Conservation (phyloP, 1,284 basidiomycete species). For the Puccinia sorghi region DNA sequence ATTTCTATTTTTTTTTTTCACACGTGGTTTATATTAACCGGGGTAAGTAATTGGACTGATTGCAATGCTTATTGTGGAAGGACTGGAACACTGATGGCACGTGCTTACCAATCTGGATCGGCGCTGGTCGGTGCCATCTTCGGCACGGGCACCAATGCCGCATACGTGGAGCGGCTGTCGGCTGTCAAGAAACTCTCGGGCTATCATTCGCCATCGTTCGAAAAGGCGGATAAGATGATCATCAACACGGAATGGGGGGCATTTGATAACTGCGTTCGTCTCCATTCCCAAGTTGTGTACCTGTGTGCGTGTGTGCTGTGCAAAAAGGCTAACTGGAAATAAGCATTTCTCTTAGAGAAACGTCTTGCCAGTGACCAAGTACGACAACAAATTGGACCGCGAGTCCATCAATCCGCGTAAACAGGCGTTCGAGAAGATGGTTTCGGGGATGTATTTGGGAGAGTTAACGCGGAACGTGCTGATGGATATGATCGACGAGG, state of each 20-base stretch:
- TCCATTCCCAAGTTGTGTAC: no score
- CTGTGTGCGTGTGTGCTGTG: no score
- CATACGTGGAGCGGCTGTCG: slow-evolving; percentile 82
- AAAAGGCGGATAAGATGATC: slow-evolving; percentile 67
- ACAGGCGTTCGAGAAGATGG: slow-evolving; percentile 97
- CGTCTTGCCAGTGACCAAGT: slow-evolving; percentile 86
- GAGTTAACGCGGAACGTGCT: slow-evolving; percentile 86
- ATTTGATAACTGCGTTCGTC: slow-evolving; percentile 79
- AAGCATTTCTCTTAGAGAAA: slow-evolving; percentile 65
- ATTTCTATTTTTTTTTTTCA: not conserved
- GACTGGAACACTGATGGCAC: slow-evolving; percentile 87
- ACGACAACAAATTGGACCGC: slow-evolving; percentile 88
- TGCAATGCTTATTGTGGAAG: slow-evolving; percentile 67
- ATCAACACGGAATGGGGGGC: slow-evolving; percentile 98
- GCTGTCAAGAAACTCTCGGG: slow-evolving; percentile 74
- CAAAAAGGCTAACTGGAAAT: no score
- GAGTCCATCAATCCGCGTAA: slow-evolving; percentile 89
- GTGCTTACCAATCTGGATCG: slow-evolving; percentile 85
- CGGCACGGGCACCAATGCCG: slow-evolving; percentile 97
- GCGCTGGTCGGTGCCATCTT: slow-evolving; percentile 91
- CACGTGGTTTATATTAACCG: no score
- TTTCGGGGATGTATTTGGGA: slow-evolving; percentile 96
- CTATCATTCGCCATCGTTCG: slow-evolving; percentile 58
- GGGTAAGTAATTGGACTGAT: no score
- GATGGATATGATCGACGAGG: slow-evolving; percentile 76